Base-by-base conservation (phyloP, 176 grass and related monocot genomes). In the Rhynchospora tenuis region DNA sequence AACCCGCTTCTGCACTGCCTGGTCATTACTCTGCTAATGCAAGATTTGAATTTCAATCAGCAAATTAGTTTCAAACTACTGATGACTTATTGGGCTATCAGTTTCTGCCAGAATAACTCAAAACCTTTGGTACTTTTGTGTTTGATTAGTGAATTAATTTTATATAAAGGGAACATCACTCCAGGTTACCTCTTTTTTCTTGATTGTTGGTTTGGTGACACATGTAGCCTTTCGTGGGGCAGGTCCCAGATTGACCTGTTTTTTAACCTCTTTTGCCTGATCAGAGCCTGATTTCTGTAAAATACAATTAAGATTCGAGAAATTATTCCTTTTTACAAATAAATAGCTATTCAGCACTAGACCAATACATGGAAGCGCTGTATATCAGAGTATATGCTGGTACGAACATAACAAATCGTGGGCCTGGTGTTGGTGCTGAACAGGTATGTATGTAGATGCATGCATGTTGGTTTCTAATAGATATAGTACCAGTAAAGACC, bases 211-310 rank as follows among this genome's bases (percentile, higher is more conserved):
- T 77, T 77, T 77, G 73, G 73, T 17, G 23, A 56, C 73, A 77
- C 26, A 33, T 33, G 50, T 19, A 12, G 5, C 50, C 73, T 77
- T 76, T 12, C 48, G 48, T 76, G 72, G 54, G 73, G 50, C 26
- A 52, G 71, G 71, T 77, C 29, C 50, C 15, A 31, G 13, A 56
- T 54, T 77, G 15, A 77, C 50, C 26, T 26, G 69, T 14, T 77
- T 77, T 26, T 29, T 77, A 17, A 56, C 26, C 55, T 77, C 73
- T 56, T 77, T 77, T 56, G 73, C 43, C 73, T 55, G 48, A 0
- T 77, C 26, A 31, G 73, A 1, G 23, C 50, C 73, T 77, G 50
- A 77, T 77, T 56, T 77, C 73, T 77, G 73, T 17, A 77, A 77
- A 54, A 77, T 77, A 77, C 9, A 16, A 23, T 15, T 31, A 77